phyloP scores from a whole-genome alignment of 148 eudicot species.

The Fagopyrum tataricum region DNA sequence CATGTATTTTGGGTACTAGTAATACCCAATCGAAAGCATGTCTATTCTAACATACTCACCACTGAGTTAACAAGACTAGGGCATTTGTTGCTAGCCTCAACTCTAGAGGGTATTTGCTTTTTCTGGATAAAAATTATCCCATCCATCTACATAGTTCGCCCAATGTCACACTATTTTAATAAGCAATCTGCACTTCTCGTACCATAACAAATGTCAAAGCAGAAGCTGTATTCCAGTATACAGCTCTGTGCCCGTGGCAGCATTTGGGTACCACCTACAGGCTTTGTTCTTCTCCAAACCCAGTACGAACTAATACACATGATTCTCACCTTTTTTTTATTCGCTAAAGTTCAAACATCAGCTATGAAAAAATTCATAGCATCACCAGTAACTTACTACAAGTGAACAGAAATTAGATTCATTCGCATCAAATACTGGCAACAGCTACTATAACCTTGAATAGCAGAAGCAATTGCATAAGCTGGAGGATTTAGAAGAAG shows the following conservation, averaged over 20 bases:
- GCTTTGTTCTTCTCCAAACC: slow-evolving; percentile 1
- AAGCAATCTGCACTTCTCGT: background rate
- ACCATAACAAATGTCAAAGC: background rate
- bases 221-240: background rate
- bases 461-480: slow-evolving; percentile 64
- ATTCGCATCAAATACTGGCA: background rate
- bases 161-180: background rate
- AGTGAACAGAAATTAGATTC: slow-evolving; percentile 1
- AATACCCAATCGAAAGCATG: background rate
- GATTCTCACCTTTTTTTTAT: background rate
- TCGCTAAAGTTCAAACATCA: background rate
- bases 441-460: slow-evolving; percentile 54
- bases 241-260: background rate
- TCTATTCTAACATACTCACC: background rate
- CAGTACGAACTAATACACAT: background rate
- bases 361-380: background rate
- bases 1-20: background rate
- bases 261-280: background rate
- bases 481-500: slow-evolving; percentile 98
- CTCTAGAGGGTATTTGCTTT: background rate
- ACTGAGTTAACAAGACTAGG: background rate
- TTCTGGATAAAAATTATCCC: background rate
- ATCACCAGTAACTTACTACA: slow-evolving; percentile 6
- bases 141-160: slow-evolving; percentile 1
- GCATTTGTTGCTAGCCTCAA: background rate